Evolutionary conservation across 2,329 filamentous ascomycete genomes (phyloP).

Genomic region (Parastagonospora nodorum): DNA sequence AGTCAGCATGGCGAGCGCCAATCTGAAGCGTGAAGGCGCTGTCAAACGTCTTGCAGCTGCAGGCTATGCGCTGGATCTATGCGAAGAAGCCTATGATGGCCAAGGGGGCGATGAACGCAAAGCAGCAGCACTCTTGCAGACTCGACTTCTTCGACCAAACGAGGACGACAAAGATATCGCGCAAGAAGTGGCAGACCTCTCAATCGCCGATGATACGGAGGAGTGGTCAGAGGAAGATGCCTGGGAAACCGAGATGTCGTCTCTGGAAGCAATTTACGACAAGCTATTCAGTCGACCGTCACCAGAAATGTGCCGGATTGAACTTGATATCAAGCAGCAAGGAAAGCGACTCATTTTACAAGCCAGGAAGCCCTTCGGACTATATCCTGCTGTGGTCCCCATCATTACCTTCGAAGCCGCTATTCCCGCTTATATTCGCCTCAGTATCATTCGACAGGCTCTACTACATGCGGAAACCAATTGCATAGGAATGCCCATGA

Average conservation of each 20-base stretch:
- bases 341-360: conserved; percentile 61
- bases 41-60: conserved; percentile 80
- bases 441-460: conserved; percentile 82
- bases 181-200: conserved; percentile 41
- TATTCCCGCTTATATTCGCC: conserved; percentile 88
- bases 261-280: conserved; percentile 84
- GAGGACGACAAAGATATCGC: conserved; percentile 34
- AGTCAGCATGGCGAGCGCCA: conserved; percentile 80
- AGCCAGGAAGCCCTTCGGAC: conserved; percentile 68
- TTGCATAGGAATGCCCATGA: conserved; percentile 83
- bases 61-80: conserved; percentile 86
- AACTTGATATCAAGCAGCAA: conserved; percentile 59
- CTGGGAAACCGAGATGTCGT: conserved; percentile 86
- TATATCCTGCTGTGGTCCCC: conserved; percentile 72
- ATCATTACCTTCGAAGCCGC: conserved; percentile 70
- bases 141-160: conserved; percentile 60
- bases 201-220: conserved; percentile 48
- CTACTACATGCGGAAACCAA: conserved; percentile 72
- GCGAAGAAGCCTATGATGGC: conserved; percentile 75
- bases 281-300: conserved; percentile 62
- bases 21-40: conserved; percentile 79
- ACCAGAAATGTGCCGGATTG: conserved; percentile 70
- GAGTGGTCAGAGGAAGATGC: conserved; percentile 57
- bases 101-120: conserved; percentile 72
- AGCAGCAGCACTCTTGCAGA: conserved; percentile 80